Conservation (phyloP, 2,329 filamentous ascomycete genomes). For the Ophiostoma populinum region DNA sequence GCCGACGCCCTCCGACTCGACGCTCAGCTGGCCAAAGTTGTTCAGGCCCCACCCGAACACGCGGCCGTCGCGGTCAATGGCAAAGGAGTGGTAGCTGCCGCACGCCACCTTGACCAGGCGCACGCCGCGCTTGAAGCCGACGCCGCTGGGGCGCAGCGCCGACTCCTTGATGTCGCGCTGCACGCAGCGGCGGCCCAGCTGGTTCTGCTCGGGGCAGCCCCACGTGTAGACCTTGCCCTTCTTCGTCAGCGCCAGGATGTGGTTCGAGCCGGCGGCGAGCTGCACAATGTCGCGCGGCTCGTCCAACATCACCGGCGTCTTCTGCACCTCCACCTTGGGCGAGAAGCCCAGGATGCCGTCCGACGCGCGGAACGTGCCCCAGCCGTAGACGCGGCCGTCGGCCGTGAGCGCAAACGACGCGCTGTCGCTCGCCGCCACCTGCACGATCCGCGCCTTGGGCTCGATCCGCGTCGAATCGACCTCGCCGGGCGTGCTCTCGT, state of each 20-base stretch:
- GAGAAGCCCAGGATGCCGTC: conserved; percentile 30
- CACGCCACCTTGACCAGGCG: conserved; percentile 47
- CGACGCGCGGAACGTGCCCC: conserved; percentile 58
- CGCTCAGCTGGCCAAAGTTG: conserved; percentile 66
- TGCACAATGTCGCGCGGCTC: conserved; percentile 48
- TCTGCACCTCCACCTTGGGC: conserved; percentile 21
- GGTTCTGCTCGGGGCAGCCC: conserved; percentile 54
- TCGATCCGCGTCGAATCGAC: conserved; percentile 28
- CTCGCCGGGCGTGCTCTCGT: conserved; percentile 43
- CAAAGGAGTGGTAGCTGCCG: conserved; percentile 72
- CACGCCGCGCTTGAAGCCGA: conserved; percentile 26
- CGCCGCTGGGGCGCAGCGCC: conserved; percentile 19
- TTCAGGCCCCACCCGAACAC: conserved; percentile 78
- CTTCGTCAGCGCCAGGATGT: conserved; percentile 49
- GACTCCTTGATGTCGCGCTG: conserved; percentile 30
- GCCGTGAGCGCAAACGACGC: conserved; percentile 60
- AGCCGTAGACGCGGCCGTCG: conserved; percentile 62
- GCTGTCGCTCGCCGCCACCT: conserved; percentile 57
- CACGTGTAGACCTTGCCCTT: conserved; percentile 50
- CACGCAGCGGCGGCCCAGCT: conserved; percentile 42
- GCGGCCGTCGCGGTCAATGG: conserved; percentile 49
- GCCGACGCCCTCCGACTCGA: conserved; percentile 38
- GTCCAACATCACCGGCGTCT: conserved; percentile 35
- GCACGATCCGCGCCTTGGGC: conserved; percentile 23
- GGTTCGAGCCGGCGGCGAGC: conserved; percentile 51